These are phyloP conservation scores for Vanilla planifolia DNA, from an alignment of 106 monocot species.

Conservation along the genomic window DNA sequence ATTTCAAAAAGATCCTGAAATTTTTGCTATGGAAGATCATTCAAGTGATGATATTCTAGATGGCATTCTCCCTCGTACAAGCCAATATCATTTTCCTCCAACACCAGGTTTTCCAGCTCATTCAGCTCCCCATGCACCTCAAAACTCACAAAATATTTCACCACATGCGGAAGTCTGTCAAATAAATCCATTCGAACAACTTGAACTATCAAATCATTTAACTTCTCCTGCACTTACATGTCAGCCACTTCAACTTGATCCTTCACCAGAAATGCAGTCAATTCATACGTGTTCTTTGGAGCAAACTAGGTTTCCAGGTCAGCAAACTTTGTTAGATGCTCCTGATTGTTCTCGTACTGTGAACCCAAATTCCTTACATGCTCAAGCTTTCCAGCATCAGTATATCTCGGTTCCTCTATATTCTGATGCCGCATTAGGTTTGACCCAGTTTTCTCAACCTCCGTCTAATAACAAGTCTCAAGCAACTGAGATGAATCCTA, in stretches of 20 bases:
- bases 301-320: neutral
- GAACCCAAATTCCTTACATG: no score
- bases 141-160: neutral
- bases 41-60: conserved; percentile 24
- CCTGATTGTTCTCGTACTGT: neutral
- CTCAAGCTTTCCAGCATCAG: no score
- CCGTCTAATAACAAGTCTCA: no score
- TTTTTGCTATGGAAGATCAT: conserved; percentile 6
- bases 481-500: neutral
- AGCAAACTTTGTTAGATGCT: neutral
- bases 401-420: no score
- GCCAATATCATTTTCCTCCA: neutral
- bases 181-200: neutral
- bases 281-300: neutral
- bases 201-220: neutral
- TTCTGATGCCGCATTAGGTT: no score
- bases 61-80: conserved; percentile 8
- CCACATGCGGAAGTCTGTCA: neutral
- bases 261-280: neutral
- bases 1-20: conserved; percentile 9
- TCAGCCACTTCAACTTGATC: neutral
- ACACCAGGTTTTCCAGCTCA: neutral
- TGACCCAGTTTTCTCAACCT: no score
- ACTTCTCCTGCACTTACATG: neutral
- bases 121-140: neutral